A percentile compares a stretch with the other conserved stretches of the same genome.
phyloP scores from a whole-genome alignment of 768 basidiomycete genomes.

The Multifurca ochricompacta region DNA sequence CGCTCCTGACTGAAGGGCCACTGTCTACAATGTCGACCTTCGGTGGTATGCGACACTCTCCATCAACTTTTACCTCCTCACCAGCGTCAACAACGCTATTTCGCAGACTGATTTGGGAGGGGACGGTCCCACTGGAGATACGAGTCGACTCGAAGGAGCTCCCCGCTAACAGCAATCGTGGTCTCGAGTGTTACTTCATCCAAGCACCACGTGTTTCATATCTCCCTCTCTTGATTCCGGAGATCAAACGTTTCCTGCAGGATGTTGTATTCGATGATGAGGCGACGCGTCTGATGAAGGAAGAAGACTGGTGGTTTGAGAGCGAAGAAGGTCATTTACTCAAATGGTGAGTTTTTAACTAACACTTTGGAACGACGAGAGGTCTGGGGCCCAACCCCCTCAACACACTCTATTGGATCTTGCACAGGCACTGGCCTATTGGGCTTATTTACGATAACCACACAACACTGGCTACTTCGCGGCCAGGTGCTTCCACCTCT shows the following conservation, averaged over 20 bases:
- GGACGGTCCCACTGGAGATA: constrained; percentile 82
- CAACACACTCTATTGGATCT: neutral
- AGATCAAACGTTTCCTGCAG: constrained; percentile 81
- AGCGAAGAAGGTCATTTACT: constrained; percentile 72
- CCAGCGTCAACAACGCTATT: constrained; percentile 74
- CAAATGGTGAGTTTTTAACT: constrained; percentile 74
- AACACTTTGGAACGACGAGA: neutral
- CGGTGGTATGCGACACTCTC: constrained; percentile 28
- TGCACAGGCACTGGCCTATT: constrained; percentile 93
- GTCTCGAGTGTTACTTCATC: constrained; percentile 82
- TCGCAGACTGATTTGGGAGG: constrained; percentile 84
- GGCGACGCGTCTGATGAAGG: constrained; percentile 64
- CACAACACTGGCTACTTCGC: constrained; percentile 52
- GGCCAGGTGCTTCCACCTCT: constrained; percentile 32
- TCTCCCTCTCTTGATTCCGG: constrained; percentile 83
- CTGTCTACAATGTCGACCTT: constrained; percentile 27
- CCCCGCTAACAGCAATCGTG: constrained; percentile 83
- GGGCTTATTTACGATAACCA: constrained; percentile 90
- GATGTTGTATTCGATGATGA: constrained; percentile 90
- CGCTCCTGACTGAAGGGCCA: neutral
- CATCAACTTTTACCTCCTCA: constrained; percentile 38
- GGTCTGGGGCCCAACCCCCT: neutral
- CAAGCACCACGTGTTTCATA: constrained; percentile 91
- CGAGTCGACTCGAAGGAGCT: constrained; percentile 84
- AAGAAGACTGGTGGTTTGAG: constrained; percentile 98